Percentiles rank a stretch among this genome's conserved stretches.
phyloP scores from a whole-genome alignment of 148 eudicot species.

The Rhododendron henanense region DNA sequence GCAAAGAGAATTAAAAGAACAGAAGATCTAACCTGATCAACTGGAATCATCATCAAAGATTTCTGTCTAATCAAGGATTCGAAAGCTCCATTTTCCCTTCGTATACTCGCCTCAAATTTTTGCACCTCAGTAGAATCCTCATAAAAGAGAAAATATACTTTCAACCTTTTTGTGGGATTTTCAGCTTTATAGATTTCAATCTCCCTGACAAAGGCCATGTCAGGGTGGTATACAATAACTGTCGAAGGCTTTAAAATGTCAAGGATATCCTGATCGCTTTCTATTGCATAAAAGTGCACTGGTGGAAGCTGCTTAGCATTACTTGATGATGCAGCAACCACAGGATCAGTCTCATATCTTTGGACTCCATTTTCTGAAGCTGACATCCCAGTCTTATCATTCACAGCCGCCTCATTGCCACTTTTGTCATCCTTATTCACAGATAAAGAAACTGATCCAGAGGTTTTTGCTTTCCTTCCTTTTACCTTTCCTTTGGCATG shows the following conservation, averaged over 20 bases:
- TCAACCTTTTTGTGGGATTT: constrained; percentile 68
- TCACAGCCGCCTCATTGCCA: constrained; percentile 20
- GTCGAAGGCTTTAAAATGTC: constrained; percentile 79
- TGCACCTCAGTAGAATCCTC: constrained; percentile 96
- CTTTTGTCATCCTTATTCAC: constrained; percentile 27
- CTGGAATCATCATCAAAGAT: constrained; percentile 94
- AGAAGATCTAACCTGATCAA: constrained; percentile 58
- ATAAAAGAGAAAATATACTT: constrained; percentile 91
- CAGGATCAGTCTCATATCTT: constrained; percentile 15
- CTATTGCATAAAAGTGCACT: constrained; percentile 80
- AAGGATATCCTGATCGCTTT: constrained; percentile 62
- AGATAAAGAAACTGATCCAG: constrained; percentile 13
- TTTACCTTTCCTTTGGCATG: constrained; percentile 37
- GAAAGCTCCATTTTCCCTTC: constrained; percentile 93
- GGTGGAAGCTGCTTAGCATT: constrained; percentile 53
- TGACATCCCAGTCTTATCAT: constrained; percentile 22
- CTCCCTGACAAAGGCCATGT: constrained; percentile 90
- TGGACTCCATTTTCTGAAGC: constrained; percentile 25
- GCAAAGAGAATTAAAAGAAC: neutral
- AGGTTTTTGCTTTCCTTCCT: constrained; percentile 34
- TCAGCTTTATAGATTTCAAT: constrained; percentile 90
- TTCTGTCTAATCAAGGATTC: constrained; percentile 97
- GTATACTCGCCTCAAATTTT: constrained; percentile 91
- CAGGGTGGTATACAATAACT: constrained; percentile 85
- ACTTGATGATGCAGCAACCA: constrained; percentile 12